phyloP scores from a whole-genome alignment of 1,284 basidiomycete species.

The Boletellus deceptivus region DNA sequence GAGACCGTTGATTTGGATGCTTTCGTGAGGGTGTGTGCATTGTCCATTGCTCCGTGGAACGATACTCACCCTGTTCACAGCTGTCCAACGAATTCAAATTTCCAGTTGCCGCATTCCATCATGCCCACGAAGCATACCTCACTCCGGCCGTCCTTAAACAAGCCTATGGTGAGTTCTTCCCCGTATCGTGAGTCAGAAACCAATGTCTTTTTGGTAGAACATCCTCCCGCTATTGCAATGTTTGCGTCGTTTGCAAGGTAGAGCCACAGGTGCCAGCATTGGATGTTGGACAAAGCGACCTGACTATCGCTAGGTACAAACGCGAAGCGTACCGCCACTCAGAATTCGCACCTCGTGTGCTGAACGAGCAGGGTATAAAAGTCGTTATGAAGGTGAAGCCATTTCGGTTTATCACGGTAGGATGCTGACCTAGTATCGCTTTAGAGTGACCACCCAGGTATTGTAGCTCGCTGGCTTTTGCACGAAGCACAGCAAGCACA shows the following conservation, averaged over 20 bases:
- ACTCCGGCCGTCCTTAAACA: constrained; percentile 77
- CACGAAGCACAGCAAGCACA: constrained; percentile 73
- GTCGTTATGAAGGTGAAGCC: constrained; percentile 47
- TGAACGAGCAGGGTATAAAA: constrained; percentile 25
- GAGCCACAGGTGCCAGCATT: not conserved
- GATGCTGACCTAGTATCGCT: not conserved
- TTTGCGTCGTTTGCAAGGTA: constrained; percentile 66
- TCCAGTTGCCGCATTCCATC: constrained; percentile 80
- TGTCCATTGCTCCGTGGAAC: not conserved
- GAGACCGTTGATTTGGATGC: constrained; percentile 79
- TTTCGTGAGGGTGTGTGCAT: constrained; percentile 52
- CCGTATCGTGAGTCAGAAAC: constrained; percentile 10
- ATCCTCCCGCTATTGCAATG: constrained; percentile 72
- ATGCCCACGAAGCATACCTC: constrained; percentile 84
- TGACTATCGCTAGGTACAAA: constrained; percentile 48
- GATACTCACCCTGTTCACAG: constrained; percentile 32
- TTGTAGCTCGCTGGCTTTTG: constrained; percentile 65
- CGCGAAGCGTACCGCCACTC: constrained; percentile 62
- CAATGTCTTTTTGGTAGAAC: constrained; percentile 35
- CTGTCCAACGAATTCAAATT: constrained; percentile 80
- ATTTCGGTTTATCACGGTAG: not conserved
- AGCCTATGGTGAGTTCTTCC: constrained; percentile 58
- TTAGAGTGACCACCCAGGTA: constrained; percentile 65
- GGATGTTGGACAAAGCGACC: not conserved
- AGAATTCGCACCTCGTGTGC: constrained; percentile 27